phyloP scores from a whole-genome alignment of 73 alveolate genomes.

The Paramecium caudatum region DNA sequence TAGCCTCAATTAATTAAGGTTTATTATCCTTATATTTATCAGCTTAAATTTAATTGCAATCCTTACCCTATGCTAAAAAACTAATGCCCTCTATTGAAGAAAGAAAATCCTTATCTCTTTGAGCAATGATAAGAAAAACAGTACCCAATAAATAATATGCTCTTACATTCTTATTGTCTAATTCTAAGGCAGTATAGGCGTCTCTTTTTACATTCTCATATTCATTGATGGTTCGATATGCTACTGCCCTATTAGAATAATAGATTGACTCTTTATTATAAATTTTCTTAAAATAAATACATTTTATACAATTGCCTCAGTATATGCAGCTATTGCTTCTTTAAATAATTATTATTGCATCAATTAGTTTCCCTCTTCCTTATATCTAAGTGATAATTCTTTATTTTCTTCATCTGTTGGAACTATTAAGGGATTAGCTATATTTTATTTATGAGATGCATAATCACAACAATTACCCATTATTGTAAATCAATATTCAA shows the following conservation, averaged over 20 bases:
- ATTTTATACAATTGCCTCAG: conserved; percentile 43
- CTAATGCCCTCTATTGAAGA: background rate
- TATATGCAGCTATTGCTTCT: conserved; percentile 45
- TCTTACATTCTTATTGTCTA: conserved; percentile 29
- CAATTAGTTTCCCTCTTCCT: conserved; percentile 10
- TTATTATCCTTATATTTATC: background rate
- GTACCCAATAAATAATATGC: conserved; percentile 38
- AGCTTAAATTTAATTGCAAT: background rate
- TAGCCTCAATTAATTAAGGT: background rate
- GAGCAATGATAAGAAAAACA: background rate
- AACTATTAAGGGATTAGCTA: too few species aligned
- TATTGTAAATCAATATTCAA: background rate
- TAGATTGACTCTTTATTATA: conserved; percentile 43
- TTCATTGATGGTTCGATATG: conserved; percentile 1
- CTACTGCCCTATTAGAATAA: conserved; percentile 58
- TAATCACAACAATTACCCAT: conserved; percentile 57
- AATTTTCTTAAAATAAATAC: background rate
- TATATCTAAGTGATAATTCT: background rate
- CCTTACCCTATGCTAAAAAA: background rate
- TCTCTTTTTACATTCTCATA: conserved; percentile 16
- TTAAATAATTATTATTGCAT: conserved; percentile 4
- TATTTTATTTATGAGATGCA: background rate
- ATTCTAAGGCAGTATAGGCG: background rate
- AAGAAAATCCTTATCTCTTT: background rate
- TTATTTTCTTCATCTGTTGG: background rate